These are phyloP conservation scores for Phytophthora cactorum DNA, from an alignment of 352 stramenopile genomes.

Conservation along the genomic window DNA sequence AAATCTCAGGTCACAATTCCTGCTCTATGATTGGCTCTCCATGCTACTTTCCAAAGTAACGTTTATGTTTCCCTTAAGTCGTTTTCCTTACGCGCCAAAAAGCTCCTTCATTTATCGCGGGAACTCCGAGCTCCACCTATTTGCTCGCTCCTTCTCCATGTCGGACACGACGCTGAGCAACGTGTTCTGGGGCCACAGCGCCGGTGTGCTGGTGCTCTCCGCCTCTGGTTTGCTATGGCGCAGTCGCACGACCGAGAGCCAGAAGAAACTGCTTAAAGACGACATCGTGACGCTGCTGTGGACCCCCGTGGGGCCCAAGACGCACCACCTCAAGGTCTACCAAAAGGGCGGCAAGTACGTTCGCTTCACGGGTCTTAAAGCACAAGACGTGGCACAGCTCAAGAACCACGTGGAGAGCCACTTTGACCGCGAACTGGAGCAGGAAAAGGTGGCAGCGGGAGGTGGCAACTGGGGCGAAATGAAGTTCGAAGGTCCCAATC, in stretches of 20 bases:
- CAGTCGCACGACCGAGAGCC: slow-evolving; percentile 74
- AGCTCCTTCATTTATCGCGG: background rate
- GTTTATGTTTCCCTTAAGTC: background rate
- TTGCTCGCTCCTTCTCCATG: slow-evolving; percentile 30
- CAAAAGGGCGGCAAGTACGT: slow-evolving; percentile 87
- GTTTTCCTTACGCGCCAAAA: slow-evolving; percentile 5
- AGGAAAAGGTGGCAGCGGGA: slow-evolving; percentile 86
- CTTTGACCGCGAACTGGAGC: slow-evolving; percentile 91
- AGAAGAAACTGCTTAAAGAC: slow-evolving; percentile 89
- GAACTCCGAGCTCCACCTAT: slow-evolving; percentile 17
- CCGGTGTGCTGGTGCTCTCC: slow-evolving; percentile 79
- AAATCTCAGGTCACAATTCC: too few species aligned
- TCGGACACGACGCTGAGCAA: slow-evolving; percentile 84
- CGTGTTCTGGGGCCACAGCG: slow-evolving; percentile 89
- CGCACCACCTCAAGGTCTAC: slow-evolving; percentile 87
- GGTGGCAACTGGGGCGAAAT: slow-evolving; percentile 95
- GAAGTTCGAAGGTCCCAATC: slow-evolving; percentile 90
- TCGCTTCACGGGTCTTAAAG: slow-evolving; percentile 83
- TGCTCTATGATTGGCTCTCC: background rate
- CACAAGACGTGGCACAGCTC: slow-evolving; percentile 66
- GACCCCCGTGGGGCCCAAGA: slow-evolving; percentile 81
- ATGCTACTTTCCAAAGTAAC: slow-evolving; percentile 1
- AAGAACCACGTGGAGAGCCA: slow-evolving; percentile 73
- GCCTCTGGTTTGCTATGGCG: slow-evolving; percentile 77
- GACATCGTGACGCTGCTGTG: slow-evolving; percentile 89